Evolutionary conservation across 2,329 filamentous ascomycete genomes (phyloP).

Genomic region (Hypoxylon sp.): DNA sequence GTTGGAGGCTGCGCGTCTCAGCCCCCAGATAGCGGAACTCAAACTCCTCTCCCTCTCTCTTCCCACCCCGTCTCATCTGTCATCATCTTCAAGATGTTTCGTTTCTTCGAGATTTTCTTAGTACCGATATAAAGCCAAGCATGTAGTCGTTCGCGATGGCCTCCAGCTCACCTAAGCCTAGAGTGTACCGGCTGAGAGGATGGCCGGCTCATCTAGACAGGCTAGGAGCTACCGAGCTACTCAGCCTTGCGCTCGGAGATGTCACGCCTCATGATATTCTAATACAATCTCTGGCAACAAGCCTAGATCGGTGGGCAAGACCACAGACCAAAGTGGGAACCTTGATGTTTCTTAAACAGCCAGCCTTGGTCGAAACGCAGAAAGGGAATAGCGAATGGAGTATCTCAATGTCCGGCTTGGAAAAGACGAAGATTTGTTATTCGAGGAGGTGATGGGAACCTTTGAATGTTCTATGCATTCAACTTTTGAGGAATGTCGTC

Average conservation of each 20-base stretch:
- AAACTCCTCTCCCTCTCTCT: background rate
- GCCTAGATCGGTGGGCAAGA: constrained; percentile 20
- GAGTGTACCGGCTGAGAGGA: constrained; percentile 26
- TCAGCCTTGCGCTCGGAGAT: constrained; percentile 34
- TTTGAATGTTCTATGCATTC: constrained; percentile 20
- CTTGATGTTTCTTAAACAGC: constrained; percentile 38
- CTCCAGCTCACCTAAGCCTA: constrained; percentile 6
- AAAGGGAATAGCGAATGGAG: constrained; percentile 13
- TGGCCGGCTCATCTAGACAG: constrained; percentile 30
- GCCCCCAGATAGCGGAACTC: background rate
- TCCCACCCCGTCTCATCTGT: background rate
- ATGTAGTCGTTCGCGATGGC: constrained; percentile 20
- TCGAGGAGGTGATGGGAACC: background rate
- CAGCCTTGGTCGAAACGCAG: constrained; percentile 15
- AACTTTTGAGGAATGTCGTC: background rate
- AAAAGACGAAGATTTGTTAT: background rate
- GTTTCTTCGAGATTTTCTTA: background rate
- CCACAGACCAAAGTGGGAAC: constrained; percentile 42
- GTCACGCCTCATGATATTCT: constrained; percentile 27
- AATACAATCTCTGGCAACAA: constrained; percentile 42
- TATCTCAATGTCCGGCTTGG: constrained; percentile 1
- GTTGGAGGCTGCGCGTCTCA: background rate
- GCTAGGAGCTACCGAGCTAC: constrained; percentile 8
- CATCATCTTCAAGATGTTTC: background rate
- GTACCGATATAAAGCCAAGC: background rate